These are phyloP conservation scores for Saturnispora besseyi DNA, from an alignment of 805 yeast species.

Conservation along the genomic window DNA sequence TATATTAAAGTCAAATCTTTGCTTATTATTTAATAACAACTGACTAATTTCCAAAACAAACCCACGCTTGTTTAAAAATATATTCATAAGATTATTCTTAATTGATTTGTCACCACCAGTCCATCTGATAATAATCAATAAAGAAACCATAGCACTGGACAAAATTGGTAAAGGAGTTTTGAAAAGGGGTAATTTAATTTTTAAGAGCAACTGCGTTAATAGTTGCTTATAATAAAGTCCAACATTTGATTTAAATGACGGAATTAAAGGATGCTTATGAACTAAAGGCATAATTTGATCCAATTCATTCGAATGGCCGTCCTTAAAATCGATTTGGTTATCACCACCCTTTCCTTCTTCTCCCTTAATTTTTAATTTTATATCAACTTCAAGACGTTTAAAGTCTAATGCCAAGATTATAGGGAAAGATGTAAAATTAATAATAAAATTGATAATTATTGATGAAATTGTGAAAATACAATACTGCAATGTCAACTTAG, in stretches of 20 bases:
- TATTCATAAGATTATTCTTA: slow-evolving; percentile 8
- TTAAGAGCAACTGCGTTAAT: slow-evolving; percentile 26
- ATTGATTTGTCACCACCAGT: slow-evolving; percentile 17
- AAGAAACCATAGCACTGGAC: slow-evolving; percentile 19
- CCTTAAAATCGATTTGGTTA: neutral
- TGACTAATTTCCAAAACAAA: slow-evolving; percentile 23
- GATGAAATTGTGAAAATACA: slow-evolving; percentile 40
- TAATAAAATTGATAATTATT: slow-evolving; percentile 46
- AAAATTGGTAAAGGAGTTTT: slow-evolving; percentile 26
- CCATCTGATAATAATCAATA: slow-evolving; percentile 30
- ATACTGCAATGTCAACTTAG: slow-evolving; percentile 22
- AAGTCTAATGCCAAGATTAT: slow-evolving; percentile 63
- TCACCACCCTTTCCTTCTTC: slow-evolving; percentile 29
- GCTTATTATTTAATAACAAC: neutral
- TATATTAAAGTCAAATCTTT: neutral
- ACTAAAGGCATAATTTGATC: neutral
- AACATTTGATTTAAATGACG: neutral
- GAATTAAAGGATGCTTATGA: neutral
- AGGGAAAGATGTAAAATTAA: slow-evolving; percentile 56
- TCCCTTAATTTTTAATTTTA: neutral
- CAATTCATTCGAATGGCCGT: neutral
- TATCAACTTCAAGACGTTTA: slow-evolving; percentile 44
- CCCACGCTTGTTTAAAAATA: slow-evolving; percentile 24
- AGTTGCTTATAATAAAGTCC: slow-evolving; percentile 15
- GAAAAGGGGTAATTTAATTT: slow-evolving; percentile 32